Percentiles rank a stretch among this genome's conserved stretches.
Conservation (phyloP, 108 stramenopile species). For the Skeletonema potamos region DNA sequence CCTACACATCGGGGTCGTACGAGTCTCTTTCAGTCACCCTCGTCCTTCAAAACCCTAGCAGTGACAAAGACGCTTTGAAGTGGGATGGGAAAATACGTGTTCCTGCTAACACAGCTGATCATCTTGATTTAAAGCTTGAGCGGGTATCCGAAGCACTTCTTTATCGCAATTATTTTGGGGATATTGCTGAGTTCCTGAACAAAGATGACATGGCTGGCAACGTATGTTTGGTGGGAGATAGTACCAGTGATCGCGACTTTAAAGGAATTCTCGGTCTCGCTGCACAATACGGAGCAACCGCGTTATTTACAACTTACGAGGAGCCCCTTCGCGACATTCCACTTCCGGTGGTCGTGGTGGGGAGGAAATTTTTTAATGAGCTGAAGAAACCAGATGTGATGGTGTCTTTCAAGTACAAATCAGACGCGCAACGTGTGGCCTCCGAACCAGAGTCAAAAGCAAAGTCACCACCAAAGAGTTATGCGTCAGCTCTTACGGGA, state of each 20-base stretch:
- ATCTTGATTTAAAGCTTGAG: background rate
- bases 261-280: background rate
- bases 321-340: background rate
- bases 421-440: background rate
- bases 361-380: background rate
- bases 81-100: background rate
- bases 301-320: conserved; percentile 8
- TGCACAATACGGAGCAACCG: conserved; percentile 3
- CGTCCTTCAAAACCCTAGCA: background rate
- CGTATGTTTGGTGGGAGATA: background rate
- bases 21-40: background rate
- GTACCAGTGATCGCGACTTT: background rate
- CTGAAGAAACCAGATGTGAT: background rate
- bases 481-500: background rate
- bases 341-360: conserved; percentile 1
- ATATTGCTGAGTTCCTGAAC: background rate
- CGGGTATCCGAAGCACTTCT: background rate
- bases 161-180: background rate
- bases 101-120: background rate
- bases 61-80: background rate
- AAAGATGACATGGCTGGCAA: background rate
- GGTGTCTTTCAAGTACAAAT: background rate
- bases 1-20: background rate
- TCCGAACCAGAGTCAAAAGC: background rate
- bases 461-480: background rate